These are phyloP conservation scores for Pyrenophora teres DNA, from an alignment of 2,329 filamentous ascomycete species.

Conservation along the genomic window DNA sequence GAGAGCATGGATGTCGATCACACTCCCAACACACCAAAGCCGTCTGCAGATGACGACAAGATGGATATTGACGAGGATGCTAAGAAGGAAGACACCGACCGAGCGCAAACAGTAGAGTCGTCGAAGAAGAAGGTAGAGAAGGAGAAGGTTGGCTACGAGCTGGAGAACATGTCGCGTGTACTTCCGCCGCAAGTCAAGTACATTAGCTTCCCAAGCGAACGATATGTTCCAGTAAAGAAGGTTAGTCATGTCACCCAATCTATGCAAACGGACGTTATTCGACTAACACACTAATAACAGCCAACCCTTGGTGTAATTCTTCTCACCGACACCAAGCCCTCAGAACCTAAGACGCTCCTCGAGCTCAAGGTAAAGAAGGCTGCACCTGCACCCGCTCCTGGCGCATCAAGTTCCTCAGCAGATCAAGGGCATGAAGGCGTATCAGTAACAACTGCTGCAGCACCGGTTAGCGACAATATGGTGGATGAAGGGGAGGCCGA, in stretches of 20 bases:
- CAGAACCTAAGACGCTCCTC: slow-evolving; percentile 77
- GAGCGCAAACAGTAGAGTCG: slow-evolving; percentile 56
- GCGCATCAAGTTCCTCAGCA: slow-evolving; percentile 46
- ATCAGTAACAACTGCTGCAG: slow-evolving; percentile 74
- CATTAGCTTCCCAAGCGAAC: slow-evolving; percentile 85
- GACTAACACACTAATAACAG: slow-evolving; percentile 52
- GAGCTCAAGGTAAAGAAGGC: slow-evolving; percentile 92
- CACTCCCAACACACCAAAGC: slow-evolving; percentile 74
- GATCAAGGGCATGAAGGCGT: slow-evolving; percentile 51
- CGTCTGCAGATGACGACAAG: slow-evolving; percentile 70
- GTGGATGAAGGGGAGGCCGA: slow-evolving; percentile 86
- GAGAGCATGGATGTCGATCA: slow-evolving; percentile 97
- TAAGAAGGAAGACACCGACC: slow-evolving; percentile 51
- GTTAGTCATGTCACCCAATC: slow-evolving; percentile 52
- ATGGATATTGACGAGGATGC: slow-evolving; percentile 71
- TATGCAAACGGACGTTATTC: neutral
- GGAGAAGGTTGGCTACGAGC: slow-evolving; percentile 94
- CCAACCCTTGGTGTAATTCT: slow-evolving; percentile 92
- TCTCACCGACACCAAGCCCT: slow-evolving; percentile 81
- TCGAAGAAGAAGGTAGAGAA: slow-evolving; percentile 90
- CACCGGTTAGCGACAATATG: slow-evolving; percentile 63
- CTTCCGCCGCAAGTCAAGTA: slow-evolving; percentile 93
- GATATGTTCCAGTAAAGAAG: slow-evolving; percentile 93
- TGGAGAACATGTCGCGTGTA: slow-evolving; percentile 96
- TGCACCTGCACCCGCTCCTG: slow-evolving; percentile 52